Percentiles rank a stretch among this genome's conserved stretches.
phyloP scores from a whole-genome alignment of 352 stramenopile genomes.

The Pythium apleroticum region DNA sequence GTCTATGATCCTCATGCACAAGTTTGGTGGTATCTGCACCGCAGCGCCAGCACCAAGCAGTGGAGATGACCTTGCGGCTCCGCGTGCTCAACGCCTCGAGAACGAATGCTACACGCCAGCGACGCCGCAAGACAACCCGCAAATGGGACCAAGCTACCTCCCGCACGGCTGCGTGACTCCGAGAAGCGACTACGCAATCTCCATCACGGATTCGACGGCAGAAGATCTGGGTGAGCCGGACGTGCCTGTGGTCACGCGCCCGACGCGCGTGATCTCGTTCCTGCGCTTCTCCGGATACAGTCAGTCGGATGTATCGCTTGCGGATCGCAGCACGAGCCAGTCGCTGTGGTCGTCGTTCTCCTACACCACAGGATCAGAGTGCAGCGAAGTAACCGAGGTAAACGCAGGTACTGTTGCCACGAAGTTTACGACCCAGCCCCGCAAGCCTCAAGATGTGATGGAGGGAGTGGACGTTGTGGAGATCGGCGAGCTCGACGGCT shows the following conservation, averaged over 20 bases:
- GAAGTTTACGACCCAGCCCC: background rate
- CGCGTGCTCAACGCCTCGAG: background rate
- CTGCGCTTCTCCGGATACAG: slow-evolving; percentile 27
- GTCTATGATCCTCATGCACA: slow-evolving; percentile 25
- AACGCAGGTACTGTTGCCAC: background rate
- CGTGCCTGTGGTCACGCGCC: background rate
- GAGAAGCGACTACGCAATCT: slow-evolving; percentile 9
- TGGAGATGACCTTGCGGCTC: background rate
- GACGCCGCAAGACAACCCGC: background rate
- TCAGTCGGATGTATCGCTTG: slow-evolving; percentile 15
- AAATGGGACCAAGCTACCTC: background rate
- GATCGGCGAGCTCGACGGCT: slow-evolving; percentile 18
- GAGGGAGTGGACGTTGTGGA: slow-evolving; percentile 7
- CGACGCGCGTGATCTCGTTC: slow-evolving; percentile 17
- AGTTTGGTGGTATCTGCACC: slow-evolving; percentile 9
- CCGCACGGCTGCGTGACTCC: background rate
- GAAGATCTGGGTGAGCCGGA: background rate
- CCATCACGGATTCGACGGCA: slow-evolving; percentile 1
- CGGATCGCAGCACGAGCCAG: slow-evolving; percentile 17
- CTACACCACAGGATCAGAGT: slow-evolving; percentile 6
- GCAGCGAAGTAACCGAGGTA: background rate
- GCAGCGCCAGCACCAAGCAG: background rate
- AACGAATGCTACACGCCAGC: background rate
- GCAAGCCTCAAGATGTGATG: background rate
- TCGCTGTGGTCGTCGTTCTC: slow-evolving; percentile 13